Base-by-base conservation (phyloP, 2,329 filamentous ascomycete species). In the Pseudogymnoascus sp. region DNA sequence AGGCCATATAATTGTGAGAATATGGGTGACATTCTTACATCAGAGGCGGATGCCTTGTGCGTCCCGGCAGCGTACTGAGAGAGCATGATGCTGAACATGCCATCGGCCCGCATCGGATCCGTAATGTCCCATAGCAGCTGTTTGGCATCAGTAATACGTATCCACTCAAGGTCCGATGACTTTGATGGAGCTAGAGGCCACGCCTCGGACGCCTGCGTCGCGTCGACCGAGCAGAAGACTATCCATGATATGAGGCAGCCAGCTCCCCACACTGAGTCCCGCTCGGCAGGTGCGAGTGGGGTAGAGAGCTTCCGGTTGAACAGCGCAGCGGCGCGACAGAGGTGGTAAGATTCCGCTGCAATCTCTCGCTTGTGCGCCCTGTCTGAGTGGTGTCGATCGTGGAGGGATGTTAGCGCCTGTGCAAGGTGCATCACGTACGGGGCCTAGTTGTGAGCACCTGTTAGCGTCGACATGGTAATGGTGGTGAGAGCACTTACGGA, bases 141-240 rank as follows among this genome's bases (percentile, higher is more conserved):
- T 71, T 88, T 87, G 0, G 82, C 82, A 11, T 82, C 77, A 64
- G 76, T 79, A 70, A 88, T 78, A 60, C 76, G 80, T 1, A 88
- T 70, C 85, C 85, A 88, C 67, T 82, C 77, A 1, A 88, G 74
- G 65, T 86, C 82, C 0, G 73, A 68, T 0, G 74, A 64, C 0
- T 74, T 74, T 0, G 75, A 70, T 1, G 73, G 66, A 38, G 76
- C 79, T 1, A 88, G 72, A 0, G 85, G 85, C 85, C 85, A 88
- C 1, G 80, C 76, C 62, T 81, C 71, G 60, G 78, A 72, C 0
- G 81, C 74, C 0, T 74, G 72, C 0, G 69, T 64, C 0, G 75
- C 73, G 33, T 81, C 78, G 21, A 82, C 70, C 23, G 76, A 76
- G 35, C 77, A 77, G 64, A 82, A 79, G 7, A 78, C 72, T 0